These are phyloP conservation scores for Pseudomicrostroma phylloplanum DNA, from an alignment of 1,284 basidiomycete genomes.

Conservation along the genomic window DNA sequence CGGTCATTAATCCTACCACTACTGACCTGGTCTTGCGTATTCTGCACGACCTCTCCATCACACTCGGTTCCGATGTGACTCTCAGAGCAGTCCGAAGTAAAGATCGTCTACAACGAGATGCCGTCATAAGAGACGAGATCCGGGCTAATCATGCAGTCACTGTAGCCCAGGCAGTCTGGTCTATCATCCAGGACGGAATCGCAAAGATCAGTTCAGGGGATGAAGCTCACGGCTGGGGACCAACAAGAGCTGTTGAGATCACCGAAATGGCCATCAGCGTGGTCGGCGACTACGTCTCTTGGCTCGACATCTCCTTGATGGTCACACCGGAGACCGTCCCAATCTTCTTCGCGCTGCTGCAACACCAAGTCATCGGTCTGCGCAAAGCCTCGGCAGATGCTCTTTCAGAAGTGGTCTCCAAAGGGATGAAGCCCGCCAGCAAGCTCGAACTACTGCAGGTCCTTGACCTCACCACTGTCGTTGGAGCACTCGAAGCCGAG, in stretches of 20 bases:
- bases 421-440: slow-evolving; percentile 86
- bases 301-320: slow-evolving; percentile 95
- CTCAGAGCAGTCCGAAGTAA: slow-evolving; percentile 41
- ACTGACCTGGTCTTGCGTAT: slow-evolving; percentile 56
- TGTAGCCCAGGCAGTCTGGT: slow-evolving; percentile 81
- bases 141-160: slow-evolving; percentile 61
- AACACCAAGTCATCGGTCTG: slow-evolving; percentile 53
- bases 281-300: slow-evolving; percentile 88
- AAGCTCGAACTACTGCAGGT: slow-evolving; percentile 86
- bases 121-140: slow-evolving; percentile 47
- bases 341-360: slow-evolving; percentile 76
- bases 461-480: slow-evolving; percentile 58
- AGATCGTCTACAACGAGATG: slow-evolving; percentile 46
- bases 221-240: slow-evolving; percentile 55
- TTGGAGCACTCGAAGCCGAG: slow-evolving; percentile 32
- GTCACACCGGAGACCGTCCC: slow-evolving; percentile 84
- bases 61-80: slow-evolving; percentile 46
- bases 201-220: slow-evolving; percentile 25
- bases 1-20: slow-evolving; percentile 83
- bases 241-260: slow-evolving; percentile 66
- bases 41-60: slow-evolving; percentile 46
- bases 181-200: slow-evolving; percentile 68
- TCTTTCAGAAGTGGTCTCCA: slow-evolving; percentile 73
- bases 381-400: slow-evolving; percentile 76
- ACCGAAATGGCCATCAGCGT: slow-evolving; percentile 84